Evolutionary conservation across 495 filamentous ascomycete species (phyloP), one percentile per base, ranked within the genome.

Genomic region (Lasiosphaeriaceae sp.): DNA sequence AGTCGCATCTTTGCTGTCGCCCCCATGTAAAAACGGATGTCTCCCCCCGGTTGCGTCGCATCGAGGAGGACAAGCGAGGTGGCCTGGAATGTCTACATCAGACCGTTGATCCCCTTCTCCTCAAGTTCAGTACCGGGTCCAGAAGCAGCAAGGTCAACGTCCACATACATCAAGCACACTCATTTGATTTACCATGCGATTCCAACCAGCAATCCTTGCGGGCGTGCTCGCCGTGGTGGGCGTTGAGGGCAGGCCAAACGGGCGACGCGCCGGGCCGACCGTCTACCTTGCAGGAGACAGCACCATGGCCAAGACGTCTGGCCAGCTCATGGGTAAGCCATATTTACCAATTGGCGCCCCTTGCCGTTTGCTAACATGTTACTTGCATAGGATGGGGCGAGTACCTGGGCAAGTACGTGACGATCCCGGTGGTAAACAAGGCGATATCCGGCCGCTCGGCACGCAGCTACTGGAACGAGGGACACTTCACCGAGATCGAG

Each of bases 361-460:
- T 31, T 7, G n/a, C 37, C 14, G 4, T 12, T 14, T 7, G 4
- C 39, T 43, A 2, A 43, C 39, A 43, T 17, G 39, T 2, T 37
- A 9, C 14, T 12, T 12, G 1, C 3, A 12, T 9, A 43, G 84
- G 84, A 54, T 87, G 84, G 84, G 84, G 83, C 53, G 63, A 80
- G 52, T 86, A 83, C 61, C 71, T 87, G 39, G 53, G 69, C 23
- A 74, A 71, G 39, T 77, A 75, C 34, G 66, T 80, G 55, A 72
- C 73, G 41, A 55, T 68, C 43, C 65, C 69, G 6, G 76, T 86
- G 8, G 69, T 78, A 48, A 87, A 87, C 74, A 71, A 82, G 51
- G 84, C 83, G 43, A 71, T 85, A 24, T 77, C 70, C 9, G 83
- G 84, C 48, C 80, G 83, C 50, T 82, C 78, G 35, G 83, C 84